Evolutionary conservation across 257 asterid species (phyloP).

Genomic region (Schizonepeta tenuifolia): DNA sequence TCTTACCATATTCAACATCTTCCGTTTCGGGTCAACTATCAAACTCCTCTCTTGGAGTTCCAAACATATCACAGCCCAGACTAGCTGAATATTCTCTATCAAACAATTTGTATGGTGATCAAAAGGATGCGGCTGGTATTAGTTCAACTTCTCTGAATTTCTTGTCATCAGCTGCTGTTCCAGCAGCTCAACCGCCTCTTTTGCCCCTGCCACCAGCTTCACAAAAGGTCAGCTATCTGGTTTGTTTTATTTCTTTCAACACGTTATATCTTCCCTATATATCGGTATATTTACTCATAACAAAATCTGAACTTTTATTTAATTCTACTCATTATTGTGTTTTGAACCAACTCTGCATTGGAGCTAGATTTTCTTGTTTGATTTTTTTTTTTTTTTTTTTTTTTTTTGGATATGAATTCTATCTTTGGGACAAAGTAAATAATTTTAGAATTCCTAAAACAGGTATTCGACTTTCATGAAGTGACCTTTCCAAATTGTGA

Average conservation of each 20-base stretch:
- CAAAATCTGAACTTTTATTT: background rate
- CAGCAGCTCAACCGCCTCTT: conserved; percentile 58
- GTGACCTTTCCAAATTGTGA: conserved; percentile 18
- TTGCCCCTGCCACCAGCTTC: conserved; percentile 66
- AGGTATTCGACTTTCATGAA: background rate
- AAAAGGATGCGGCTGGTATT: conserved; percentile 43
- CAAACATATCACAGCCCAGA: conserved; percentile 56
- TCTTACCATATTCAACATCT: conserved; percentile 44
- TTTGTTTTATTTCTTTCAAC: conserved; percentile 3
- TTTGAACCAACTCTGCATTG: background rate
- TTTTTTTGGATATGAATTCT: background rate
- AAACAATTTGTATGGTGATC: conserved; percentile 42
- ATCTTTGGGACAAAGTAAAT: background rate
- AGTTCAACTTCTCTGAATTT: conserved; percentile 41
- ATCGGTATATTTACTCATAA: background rate
- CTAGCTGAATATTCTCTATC: conserved; percentile 43
- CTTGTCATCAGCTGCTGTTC: conserved; percentile 37
- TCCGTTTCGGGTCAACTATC: conserved; percentile 44
- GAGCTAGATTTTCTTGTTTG: conserved; percentile 12
- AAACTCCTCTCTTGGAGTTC: conserved; percentile 46
- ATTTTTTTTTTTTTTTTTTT: background rate
- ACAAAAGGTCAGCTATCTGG: conserved; percentile 49
- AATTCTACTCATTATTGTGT: background rate
- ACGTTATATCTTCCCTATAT: background rate
- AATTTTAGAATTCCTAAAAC: background rate